A percentile compares a stretch with the other conserved stretches of the same genome.
Evolutionary conservation across 441 rosid species (phyloP).

Genomic region (Syzygium malaccense): DNA sequence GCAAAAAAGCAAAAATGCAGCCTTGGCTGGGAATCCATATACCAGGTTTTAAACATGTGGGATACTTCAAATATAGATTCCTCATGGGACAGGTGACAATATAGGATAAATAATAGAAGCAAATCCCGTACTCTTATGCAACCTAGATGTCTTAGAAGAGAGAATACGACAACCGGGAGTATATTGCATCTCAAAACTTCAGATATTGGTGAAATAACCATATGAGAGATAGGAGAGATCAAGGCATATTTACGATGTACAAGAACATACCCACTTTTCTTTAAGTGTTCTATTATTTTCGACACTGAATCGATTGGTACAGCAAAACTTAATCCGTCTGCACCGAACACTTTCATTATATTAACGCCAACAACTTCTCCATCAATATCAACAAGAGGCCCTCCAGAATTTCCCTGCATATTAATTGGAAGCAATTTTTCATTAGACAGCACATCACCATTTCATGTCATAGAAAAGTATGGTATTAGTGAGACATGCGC

Average conservation of each 20-base stretch:
- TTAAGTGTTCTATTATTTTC: conserved; percentile 74
- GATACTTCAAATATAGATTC: not conserved
- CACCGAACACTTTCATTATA: conserved; percentile 68
- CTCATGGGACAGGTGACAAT: not conserved
- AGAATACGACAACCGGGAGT: not conserved
- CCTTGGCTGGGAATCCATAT: not conserved
- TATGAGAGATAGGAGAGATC: not conserved
- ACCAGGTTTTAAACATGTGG: not conserved
- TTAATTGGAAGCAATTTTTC: not conserved
- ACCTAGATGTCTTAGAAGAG: not conserved
- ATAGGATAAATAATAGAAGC: not conserved
- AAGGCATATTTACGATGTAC: not conserved
- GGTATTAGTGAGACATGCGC: not conserved
- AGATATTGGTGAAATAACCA: not conserved
- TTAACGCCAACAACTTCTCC: conserved; percentile 90
- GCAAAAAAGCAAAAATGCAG: not conserved
- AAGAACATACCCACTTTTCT: conserved; percentile 60
- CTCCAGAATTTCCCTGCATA: conserved; percentile 84
- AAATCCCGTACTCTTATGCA: not conserved
- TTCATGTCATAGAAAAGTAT: not conserved
- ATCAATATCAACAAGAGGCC: conserved; percentile 82
- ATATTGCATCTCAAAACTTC: not conserved
- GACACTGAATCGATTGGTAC: conserved; percentile 72
- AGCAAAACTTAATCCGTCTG: conserved; percentile 77
- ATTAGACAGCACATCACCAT: not conserved